A percentile compares a stretch with the other conserved stretches of the same genome.
Conservation (phyloP, 2,329 filamentous ascomycete species). For the Colletotrichum incanum region DNA sequence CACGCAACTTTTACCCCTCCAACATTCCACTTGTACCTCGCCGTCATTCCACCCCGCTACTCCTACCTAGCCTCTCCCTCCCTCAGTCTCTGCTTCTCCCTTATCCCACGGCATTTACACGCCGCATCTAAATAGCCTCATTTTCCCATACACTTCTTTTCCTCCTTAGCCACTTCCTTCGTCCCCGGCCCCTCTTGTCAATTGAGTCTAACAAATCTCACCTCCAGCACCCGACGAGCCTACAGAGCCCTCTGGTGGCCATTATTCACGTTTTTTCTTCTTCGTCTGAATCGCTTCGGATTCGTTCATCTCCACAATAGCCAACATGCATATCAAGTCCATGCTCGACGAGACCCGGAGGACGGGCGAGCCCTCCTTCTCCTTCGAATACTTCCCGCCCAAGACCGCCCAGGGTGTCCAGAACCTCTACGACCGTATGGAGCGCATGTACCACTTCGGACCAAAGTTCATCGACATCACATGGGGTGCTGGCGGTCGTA, state of each 20-base stretch:
- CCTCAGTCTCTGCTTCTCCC: neutral
- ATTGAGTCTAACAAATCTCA: constrained; percentile 29
- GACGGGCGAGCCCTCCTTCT: constrained; percentile 89
- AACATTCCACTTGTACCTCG: constrained; percentile 23
- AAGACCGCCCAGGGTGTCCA: constrained; percentile 98
- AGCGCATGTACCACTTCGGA: constrained; percentile 96
- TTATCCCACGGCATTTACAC: neutral
- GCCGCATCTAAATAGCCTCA: constrained; percentile 31
- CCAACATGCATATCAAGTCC: constrained; percentile 92
- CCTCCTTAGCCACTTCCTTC: neutral
- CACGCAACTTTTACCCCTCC: constrained; percentile 33
- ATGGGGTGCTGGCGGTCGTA: constrained; percentile 94
- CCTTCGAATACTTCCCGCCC: constrained; percentile 99
- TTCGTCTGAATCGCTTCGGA: constrained; percentile 12
- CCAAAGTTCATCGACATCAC: constrained; percentile 98
- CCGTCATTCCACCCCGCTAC: constrained; percentile 14
- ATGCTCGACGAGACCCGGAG: constrained; percentile 88
- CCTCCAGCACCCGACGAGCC: constrained; percentile 24
- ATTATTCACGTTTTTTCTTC: neutral
- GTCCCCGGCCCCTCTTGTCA: neutral
- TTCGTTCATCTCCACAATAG: neutral
- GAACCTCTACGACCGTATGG: constrained; percentile 99
- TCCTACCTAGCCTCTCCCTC: neutral
- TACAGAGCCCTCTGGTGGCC: constrained; percentile 31
- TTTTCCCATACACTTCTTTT: neutral